These are phyloP conservation scores for Colletotrichum eleusines DNA, from an alignment of 2,329 filamentous ascomycete genomes.

Conservation along the genomic window DNA sequence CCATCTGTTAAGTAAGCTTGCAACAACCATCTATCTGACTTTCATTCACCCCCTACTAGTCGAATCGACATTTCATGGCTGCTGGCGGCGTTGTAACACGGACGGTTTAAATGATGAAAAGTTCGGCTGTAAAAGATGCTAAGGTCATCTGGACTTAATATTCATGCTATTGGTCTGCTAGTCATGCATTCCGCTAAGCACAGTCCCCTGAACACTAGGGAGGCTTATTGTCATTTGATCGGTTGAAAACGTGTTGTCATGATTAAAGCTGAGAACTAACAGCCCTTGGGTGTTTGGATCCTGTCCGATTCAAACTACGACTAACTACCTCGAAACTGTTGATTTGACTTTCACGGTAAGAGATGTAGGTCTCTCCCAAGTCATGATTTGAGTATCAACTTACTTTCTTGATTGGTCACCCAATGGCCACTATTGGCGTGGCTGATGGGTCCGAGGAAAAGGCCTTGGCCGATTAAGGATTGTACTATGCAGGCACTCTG, in stretches of 20 bases:
- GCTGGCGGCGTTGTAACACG: neutral
- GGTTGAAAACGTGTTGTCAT: neutral
- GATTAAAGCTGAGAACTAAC: neutral
- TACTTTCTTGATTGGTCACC: neutral
- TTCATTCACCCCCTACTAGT: too few relatives aligned
- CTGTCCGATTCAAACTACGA: neutral
- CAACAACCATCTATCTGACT: neutral
- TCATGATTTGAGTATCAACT: neutral
- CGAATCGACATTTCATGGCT: neutral
- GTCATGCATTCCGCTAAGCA: neutral
- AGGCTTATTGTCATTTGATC: neutral
- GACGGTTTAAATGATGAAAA: neutral
- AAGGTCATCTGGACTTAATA: neutral
- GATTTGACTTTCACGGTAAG: neutral
- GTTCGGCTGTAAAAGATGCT: neutral
- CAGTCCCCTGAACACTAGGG: neutral
- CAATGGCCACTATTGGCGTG: neutral
- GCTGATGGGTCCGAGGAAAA: too few relatives aligned
- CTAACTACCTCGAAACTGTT: neutral
- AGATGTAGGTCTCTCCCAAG: neutral
- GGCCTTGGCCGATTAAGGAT: neutral
- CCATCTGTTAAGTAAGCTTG: neutral
- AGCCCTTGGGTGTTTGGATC: neutral
- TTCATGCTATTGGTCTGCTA: too few relatives aligned
- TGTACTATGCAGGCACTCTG: neutral